These are phyloP conservation scores for Mycena sanguinolenta DNA, from an alignment of 768 basidiomycete genomes.

Conservation along the genomic window DNA sequence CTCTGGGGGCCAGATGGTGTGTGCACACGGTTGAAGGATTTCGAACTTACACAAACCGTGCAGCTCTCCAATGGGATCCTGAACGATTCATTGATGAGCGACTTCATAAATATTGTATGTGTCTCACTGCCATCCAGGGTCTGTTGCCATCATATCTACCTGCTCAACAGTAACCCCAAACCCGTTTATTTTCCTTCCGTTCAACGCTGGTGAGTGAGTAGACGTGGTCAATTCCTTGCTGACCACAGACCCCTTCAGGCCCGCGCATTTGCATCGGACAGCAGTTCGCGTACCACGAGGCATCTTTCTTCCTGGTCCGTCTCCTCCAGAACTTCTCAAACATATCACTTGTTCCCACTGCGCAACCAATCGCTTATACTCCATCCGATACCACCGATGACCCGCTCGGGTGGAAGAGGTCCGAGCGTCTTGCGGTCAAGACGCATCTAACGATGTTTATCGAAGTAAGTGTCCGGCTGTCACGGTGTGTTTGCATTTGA, in stretches of 20 bases:
- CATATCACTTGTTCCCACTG: constrained; percentile 58
- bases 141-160: constrained; percentile 36
- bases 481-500: not conserved
- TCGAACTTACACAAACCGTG: constrained; percentile 38
- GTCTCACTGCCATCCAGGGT: constrained; percentile 17
- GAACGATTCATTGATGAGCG: constrained; percentile 77
- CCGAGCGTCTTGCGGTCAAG: constrained; percentile 60
- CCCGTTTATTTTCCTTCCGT: constrained; percentile 61
- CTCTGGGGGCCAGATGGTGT: constrained; percentile 75
- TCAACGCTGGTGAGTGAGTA: constrained; percentile 56
- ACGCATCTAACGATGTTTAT: constrained; percentile 68
- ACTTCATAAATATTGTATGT: constrained; percentile 64
- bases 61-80: constrained; percentile 65
- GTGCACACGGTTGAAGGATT: not conserved
- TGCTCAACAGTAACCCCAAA: constrained; percentile 25
- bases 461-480: constrained; percentile 48
- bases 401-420: constrained; percentile 51
- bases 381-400: constrained; percentile 45
- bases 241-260: not conserved
- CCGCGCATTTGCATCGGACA: constrained; percentile 66
- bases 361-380: constrained; percentile 55
- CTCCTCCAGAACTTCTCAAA: constrained; percentile 67
- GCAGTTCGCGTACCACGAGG: constrained; percentile 76
- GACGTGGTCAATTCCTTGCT: not conserved
- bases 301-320: constrained; percentile 72